Evolutionary conservation across 2,329 filamentous ascomycete species (phyloP), one percentile per base, ranked within the genome.

Genomic region (Colletotrichum falcatum): DNA sequence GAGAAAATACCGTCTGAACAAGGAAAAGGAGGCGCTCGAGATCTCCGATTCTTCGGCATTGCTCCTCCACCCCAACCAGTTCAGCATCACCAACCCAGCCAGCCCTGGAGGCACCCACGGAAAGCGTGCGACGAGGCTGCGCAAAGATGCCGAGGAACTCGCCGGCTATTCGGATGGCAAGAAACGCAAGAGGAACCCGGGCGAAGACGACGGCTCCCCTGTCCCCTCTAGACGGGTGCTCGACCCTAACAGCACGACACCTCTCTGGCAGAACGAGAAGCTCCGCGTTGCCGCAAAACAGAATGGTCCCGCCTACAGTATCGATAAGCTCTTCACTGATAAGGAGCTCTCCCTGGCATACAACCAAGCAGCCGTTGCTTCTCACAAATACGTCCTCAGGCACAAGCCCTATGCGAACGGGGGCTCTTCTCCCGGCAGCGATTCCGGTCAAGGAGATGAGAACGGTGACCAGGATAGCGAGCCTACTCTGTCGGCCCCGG

Each of bases 291-390:
- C 83, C 65, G 81, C 86, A 66, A 87, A 87, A 76, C 86, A 89
- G 75, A 85, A 87, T 26, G 89, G 88, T 11, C 86, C 88, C 0
- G 80, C 89, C 1, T 91, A 90, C 77, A 91, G 87, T 77, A 87
- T 92, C 70, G 89, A 92, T 75, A 91, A 91, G 81, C 85, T 92
- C 46, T 92, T 92, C 61, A 92, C 90, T 0, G 90, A 92, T 74
- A 91, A 90, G 79, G 90, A 92, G 80, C 83, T 92, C 37, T 85
- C 87, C 5, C 86, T 92, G 82, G 88, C 88, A 35, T 91, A 91
- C 77, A 91, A 91, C 71, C 81, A 84, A 5, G 87, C 90, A 6
- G 89, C 90, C 37, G 75, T 90, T 26, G 89, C 89, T 2, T 86
- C 90, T 11, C 88, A 91, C 77, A 87, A 88, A 72, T 88, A 90